A percentile compares a stretch with the other conserved stretches of the same genome.
Conservation (phyloP, 495 filamentous ascomycete genomes). For the Trichoderma virens region DNA sequence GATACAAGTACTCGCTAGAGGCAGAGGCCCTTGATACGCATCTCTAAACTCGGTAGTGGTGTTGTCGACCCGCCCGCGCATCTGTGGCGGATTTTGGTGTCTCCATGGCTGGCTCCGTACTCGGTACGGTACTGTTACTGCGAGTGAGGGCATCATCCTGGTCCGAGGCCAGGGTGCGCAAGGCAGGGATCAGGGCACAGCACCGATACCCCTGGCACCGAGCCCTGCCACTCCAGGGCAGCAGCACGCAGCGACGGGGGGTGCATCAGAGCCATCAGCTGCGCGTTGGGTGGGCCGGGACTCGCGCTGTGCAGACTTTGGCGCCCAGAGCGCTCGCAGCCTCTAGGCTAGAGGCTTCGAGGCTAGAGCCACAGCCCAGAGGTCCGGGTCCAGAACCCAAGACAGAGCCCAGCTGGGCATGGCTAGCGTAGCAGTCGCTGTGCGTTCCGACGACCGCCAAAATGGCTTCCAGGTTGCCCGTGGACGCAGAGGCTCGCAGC, state of each 20-base stretch:
- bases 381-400: neutral
- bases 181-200: neutral
- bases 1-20: constrained; percentile 7
- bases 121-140: neutral
- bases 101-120: neutral
- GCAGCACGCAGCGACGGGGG: constrained; percentile 6
- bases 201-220: constrained; percentile 6
- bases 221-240: neutral
- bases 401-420: neutral
- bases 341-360: neutral
- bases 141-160: neutral
- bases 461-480: neutral
- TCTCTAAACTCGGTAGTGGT: constrained; percentile 4
- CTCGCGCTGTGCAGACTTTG: constrained; percentile 2
- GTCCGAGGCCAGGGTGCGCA: neutral
- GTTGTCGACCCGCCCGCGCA: constrained; percentile 8
- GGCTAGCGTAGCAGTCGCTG: neutral
- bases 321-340: constrained; percentile 6
- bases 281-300: neutral
- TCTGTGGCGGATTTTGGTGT: neutral
- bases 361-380: neutral
- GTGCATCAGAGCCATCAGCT: neutral
- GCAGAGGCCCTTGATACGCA: constrained; percentile 4
- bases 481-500: neutral
- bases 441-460: neutral